Evolutionary conservation across 2,329 filamentous ascomycete species (phyloP).

Genomic region (Berkeleyomyces basicola): DNA sequence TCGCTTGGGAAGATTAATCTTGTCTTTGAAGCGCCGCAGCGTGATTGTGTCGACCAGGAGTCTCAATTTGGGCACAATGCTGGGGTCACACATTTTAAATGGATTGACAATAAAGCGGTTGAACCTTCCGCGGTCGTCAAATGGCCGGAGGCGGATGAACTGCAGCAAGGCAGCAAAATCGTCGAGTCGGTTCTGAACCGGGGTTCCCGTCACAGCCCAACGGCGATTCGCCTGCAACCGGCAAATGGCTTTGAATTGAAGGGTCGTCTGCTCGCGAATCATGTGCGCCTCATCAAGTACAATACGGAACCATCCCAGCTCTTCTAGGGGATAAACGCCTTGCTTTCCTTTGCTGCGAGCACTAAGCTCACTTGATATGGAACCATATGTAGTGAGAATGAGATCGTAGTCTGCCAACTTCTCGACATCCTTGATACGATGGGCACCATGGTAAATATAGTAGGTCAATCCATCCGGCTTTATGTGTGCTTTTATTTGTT

Average conservation of each 20-base stretch:
- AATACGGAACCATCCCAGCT: constrained; percentile 82
- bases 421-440: constrained; percentile 50
- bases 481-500: constrained; percentile 75
- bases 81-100: constrained; percentile 73
- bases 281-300: constrained; percentile 90
- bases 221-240: constrained; percentile 62
- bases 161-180: constrained; percentile 76
- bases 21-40: constrained; percentile 77
- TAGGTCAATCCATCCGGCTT: constrained; percentile 45
- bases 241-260: constrained; percentile 74
- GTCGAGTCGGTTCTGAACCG: constrained; percentile 83
- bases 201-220: constrained; percentile 96
- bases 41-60: constrained; percentile 91
- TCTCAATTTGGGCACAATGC: constrained; percentile 70
- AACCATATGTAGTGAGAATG: constrained; percentile 85
- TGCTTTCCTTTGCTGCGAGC: constrained; percentile 44
- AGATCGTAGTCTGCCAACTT: constrained; percentile 61
- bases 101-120: constrained; percentile 64
- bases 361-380: constrained; percentile 62
- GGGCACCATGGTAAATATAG: constrained; percentile 75
- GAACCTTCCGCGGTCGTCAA: constrained; percentile 63
- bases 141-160: constrained; percentile 72
- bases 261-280: constrained; percentile 70
- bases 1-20: constrained; percentile 63
- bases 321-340: constrained; percentile 48